These are phyloP conservation scores for Xylaria cubensis DNA, from an alignment of 495 filamentous ascomycete species.

Conservation along the genomic window DNA sequence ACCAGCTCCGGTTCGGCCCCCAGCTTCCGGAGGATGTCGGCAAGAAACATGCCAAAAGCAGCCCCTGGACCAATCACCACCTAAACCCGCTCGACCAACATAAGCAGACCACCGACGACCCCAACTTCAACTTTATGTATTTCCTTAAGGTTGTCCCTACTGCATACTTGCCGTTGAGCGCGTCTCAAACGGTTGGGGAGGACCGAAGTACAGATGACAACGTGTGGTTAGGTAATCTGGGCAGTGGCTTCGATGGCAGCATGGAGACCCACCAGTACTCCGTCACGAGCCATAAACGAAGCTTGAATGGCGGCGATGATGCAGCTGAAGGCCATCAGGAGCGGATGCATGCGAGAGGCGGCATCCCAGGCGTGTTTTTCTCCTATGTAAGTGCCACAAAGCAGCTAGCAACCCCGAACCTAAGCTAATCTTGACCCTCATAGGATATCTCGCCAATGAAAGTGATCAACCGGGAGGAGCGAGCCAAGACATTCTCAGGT, in stretches of 20 bases:
- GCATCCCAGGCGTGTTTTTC: slow-evolving; percentile 98
- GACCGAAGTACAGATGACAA: slow-evolving; percentile 59
- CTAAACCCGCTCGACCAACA: slow-evolving; percentile 89
- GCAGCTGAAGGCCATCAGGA: slow-evolving; percentile 86
- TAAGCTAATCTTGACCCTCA: slow-evolving; percentile 13
- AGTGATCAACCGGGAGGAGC: slow-evolving; percentile 94
- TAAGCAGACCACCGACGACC: slow-evolving; percentile 76
- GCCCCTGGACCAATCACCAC: slow-evolving; percentile 87
- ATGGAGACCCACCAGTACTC: slow-evolving; percentile 98
- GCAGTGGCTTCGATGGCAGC: slow-evolving; percentile 70
- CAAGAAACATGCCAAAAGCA: slow-evolving; percentile 60
- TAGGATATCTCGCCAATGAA: slow-evolving; percentile 99
- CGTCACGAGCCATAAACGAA: slow-evolving; percentile 93
- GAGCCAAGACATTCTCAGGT: slow-evolving; percentile 82
- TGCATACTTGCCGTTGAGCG: slow-evolving; percentile 88
- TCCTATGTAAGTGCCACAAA: slow-evolving; percentile 73
- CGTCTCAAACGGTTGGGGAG: slow-evolving; percentile 56
- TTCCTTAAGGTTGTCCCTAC: slow-evolving; percentile 98
- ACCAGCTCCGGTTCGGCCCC: slow-evolving; percentile 90
- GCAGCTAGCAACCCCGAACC: not conserved
- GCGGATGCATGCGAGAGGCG: slow-evolving; percentile 83
- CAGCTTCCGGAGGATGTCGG: slow-evolving; percentile 81
- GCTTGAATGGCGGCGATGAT: slow-evolving; percentile 80
- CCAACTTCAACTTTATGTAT: slow-evolving; percentile 97
- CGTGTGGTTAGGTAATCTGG: slow-evolving; percentile 68